A percentile compares a stretch with the other conserved stretches of the same genome.
Evolutionary conservation across 169 alveolate species (phyloP).

Genomic region (Babesia bigemina): DNA sequence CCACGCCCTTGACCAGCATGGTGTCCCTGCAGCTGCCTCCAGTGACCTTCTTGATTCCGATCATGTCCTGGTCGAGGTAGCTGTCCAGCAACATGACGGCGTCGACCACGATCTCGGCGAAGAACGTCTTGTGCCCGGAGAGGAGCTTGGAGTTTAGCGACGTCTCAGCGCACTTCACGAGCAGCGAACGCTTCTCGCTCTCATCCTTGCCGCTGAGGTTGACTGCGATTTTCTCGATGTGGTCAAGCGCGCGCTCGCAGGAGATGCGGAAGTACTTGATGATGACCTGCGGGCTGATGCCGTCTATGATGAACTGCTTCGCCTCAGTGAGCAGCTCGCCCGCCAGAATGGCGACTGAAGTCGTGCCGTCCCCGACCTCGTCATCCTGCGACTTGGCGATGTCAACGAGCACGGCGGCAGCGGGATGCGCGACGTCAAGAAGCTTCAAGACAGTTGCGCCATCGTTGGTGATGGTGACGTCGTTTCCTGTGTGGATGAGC

Average conservation of each 20-base stretch:
- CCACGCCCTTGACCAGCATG: conserved; percentile 94
- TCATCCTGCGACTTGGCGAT: conserved; percentile 96
- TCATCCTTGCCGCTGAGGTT: conserved; percentile 70
- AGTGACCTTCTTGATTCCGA: conserved; percentile 96
- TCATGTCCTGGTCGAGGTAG: conserved; percentile 89
- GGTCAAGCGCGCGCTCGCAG: conserved; percentile 73
- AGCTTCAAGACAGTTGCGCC: conserved; percentile 97
- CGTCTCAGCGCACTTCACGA: conserved; percentile 97
- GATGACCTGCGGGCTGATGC: conserved; percentile 93
- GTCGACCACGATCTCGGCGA: conserved; percentile 93
- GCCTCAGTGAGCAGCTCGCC: conserved; percentile 95
- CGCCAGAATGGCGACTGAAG: conserved; percentile 93
- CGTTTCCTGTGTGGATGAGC: conserved; percentile 87
- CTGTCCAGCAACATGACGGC: conserved; percentile 94
- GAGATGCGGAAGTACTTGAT: conserved; percentile 93
- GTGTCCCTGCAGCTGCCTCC: conserved; percentile 95
- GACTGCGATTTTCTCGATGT: conserved; percentile 75
- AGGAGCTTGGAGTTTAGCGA: conserved; percentile 94
- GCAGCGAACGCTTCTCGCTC: conserved; percentile 81
- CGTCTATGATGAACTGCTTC: conserved; percentile 92
- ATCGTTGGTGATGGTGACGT: conserved; percentile 95
- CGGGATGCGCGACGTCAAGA: conserved; percentile 96
- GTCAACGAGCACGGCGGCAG: conserved; percentile 95
- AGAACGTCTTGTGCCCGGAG: conserved; percentile 91
- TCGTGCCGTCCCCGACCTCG: conserved; percentile 97